Evolutionary conservation across 2,329 filamentous ascomycete species (phyloP), one percentile per base, ranked within the genome.

Genomic region (Colletotrichum melonis): DNA sequence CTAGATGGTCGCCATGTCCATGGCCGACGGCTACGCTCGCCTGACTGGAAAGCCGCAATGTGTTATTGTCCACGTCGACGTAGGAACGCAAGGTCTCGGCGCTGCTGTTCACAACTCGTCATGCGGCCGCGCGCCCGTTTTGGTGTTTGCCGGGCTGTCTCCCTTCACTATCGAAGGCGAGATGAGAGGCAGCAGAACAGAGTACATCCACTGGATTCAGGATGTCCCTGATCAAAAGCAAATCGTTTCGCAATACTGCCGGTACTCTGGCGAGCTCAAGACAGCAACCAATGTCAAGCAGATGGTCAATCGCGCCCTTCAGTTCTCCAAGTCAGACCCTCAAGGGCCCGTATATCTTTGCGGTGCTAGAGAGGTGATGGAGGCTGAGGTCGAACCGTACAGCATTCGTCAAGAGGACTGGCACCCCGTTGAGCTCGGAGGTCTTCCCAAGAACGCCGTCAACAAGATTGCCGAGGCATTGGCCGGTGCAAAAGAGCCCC

Each of bases 181-280:
- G 82, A 89, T 92, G 84, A 87, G 91, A 4, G 92, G 92, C 5
- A 91, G 88, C 12, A 84, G 92, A 65, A 94, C 92, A 0, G 92
- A 94, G 81, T 94, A 93, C 80, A 94, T 94, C 75, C 92, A 94
- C 79, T 94, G 92, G 92, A 92, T 94, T 62, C 92, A 94, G 78
- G 92, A 94, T 80, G 91, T 94, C 16, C 92, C 91, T 0, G 92
- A 94, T 77, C 93, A 94, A 81, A 93, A 91, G 80, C 88, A 91
- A 79, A 94, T 96, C 72, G 85, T 96, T 12, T 86, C 89, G 0
- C 94, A 95, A 82, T 96, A 95, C 81, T 95, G 94, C 80, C 88
- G 94, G 16, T 96, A 95, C 78, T 85, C 91, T 0, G 93, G 88
- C 6, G 94, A 95, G 83, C 91, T 96, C 81, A 95, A 94, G 84